Percentiles rank a stretch among this genome's conserved stretches.
Evolutionary conservation across 148 eudicot genomes (phyloP).

Genomic region (Linanthus parryae): DNA sequence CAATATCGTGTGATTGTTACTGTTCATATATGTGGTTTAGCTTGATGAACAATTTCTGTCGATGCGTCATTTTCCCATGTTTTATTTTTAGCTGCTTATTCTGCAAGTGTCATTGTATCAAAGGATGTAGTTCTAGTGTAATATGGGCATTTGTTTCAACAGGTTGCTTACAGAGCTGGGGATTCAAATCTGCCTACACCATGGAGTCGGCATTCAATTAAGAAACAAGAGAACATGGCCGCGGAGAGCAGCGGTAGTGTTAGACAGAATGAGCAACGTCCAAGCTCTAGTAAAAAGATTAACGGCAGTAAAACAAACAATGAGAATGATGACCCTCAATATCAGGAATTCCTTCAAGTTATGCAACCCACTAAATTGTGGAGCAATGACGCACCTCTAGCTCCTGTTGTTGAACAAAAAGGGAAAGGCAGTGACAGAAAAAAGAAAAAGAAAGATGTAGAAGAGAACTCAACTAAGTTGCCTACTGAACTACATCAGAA

Average conservation of each 20-base stretch:
- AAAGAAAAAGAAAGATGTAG: constrained; percentile 16
- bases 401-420: constrained; percentile 27
- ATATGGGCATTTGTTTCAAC: constrained; percentile 2
- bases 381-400: constrained; percentile 63
- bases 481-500: constrained; percentile 18
- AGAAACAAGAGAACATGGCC: constrained; percentile 39
- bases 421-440: constrained; percentile 14
- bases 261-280: constrained; percentile 10
- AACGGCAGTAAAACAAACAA: constrained; percentile 16
- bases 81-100: constrained; percentile 4
- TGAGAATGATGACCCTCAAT: constrained; percentile 46
- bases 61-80: not conserved
- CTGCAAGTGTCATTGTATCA: not conserved
- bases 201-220: constrained; percentile 76
- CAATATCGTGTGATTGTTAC: too few relatives aligned
- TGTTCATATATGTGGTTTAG: not conserved
- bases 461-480: constrained; percentile 13
- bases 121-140: not conserved
- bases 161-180: constrained; percentile 83
- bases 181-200: constrained; percentile 80
- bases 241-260: constrained; percentile 27
- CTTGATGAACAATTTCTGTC: not conserved
- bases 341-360: constrained; percentile 69
- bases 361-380: constrained; percentile 86
- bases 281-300: constrained; percentile 13